phyloP scores from a whole-genome alignment of 495 filamentous ascomycete genomes.

The Pyronema omphalodes region DNA sequence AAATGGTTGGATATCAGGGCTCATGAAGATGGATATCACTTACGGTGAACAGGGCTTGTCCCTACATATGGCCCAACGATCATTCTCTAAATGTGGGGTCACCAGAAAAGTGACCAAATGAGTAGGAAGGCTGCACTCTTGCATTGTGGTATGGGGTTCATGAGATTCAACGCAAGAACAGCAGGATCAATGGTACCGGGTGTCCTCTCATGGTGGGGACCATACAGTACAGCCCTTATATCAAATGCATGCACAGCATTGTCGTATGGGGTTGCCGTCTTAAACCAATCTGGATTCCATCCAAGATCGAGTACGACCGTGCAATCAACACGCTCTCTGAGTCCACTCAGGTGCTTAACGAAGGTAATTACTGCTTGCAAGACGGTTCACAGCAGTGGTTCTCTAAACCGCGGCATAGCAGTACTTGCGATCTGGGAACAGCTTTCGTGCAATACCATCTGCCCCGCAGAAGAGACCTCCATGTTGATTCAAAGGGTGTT shows the following conservation, averaged over 20 bases:
- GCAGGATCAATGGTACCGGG: constrained; percentile 53
- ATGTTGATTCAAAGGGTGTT: constrained; percentile 29
- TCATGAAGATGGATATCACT: too few species aligned
- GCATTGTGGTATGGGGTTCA: too few species aligned
- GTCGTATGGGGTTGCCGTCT: constrained; percentile 35
- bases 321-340: constrained; percentile 43
- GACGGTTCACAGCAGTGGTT: constrained; percentile 44
- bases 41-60: too few species aligned
- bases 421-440: constrained; percentile 45
- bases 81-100: too few species aligned
- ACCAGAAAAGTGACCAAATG: too few species aligned
- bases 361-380: constrained; percentile 40
- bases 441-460: constrained; percentile 43
- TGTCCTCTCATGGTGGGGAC: constrained; percentile 43
- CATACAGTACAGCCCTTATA: constrained; percentile 44
- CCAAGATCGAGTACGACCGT: constrained; percentile 53
- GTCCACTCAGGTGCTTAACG: constrained; percentile 61
- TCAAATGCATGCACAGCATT: constrained; percentile 42
- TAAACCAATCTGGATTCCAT: constrained; percentile 53
- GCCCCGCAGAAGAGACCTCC: constrained; percentile 55
- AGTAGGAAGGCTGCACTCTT: too few species aligned
- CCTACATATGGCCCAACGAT: too few species aligned
- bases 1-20: too few species aligned
- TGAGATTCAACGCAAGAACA: constrained; percentile 36
- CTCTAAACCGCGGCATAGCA: constrained; percentile 48